Percentiles rank a stretch among this genome's conserved stretches.
These are phyloP conservation scores for Gnomoniopsis smithogilvyi DNA, from an alignment of 2,329 filamentous ascomycete genomes.

Conservation along the genomic window DNA sequence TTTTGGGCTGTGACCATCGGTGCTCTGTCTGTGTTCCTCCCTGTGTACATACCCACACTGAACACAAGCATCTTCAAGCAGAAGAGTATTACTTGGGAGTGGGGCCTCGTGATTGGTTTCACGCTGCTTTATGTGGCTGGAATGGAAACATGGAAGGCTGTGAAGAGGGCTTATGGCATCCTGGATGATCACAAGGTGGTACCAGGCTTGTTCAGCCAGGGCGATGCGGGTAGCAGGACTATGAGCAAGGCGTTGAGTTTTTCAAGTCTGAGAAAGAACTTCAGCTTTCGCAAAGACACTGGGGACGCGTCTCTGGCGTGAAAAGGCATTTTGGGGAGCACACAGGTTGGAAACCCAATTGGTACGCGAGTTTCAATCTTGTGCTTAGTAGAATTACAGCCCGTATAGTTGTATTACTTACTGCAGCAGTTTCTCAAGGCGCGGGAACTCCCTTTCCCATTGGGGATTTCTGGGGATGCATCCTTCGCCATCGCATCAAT, in stretches of 20 bases:
- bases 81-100: slow-evolving; percentile 70
- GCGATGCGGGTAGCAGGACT: slow-evolving; percentile 40
- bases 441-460: no score
- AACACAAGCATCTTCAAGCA: slow-evolving; percentile 73
- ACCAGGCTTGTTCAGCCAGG: slow-evolving; percentile 50
- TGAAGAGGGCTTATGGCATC: slow-evolving; percentile 55
- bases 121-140: slow-evolving; percentile 63
- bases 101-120: slow-evolving; percentile 64
- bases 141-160: slow-evolving; percentile 69
- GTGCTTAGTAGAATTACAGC: no score
- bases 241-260: slow-evolving; percentile 49
- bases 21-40: slow-evolving; percentile 60
- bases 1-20: slow-evolving; percentile 64
- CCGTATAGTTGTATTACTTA: no score
- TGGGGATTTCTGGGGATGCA: no score
- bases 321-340: no score
- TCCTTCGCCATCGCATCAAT: no score
- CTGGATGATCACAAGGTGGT: slow-evolving; percentile 51
- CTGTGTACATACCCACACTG: slow-evolving; percentile 70
- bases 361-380: no score
- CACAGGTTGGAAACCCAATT: no score
- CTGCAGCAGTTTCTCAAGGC: no score
- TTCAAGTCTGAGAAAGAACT: slow-evolving; percentile 44
- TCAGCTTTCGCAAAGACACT: slow-evolving; percentile 28
- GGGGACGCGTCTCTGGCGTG: slow-evolving; percentile 10